Base-by-base conservation (phyloP, 164 flowering plant species). In the Vitis riparia region DNA sequence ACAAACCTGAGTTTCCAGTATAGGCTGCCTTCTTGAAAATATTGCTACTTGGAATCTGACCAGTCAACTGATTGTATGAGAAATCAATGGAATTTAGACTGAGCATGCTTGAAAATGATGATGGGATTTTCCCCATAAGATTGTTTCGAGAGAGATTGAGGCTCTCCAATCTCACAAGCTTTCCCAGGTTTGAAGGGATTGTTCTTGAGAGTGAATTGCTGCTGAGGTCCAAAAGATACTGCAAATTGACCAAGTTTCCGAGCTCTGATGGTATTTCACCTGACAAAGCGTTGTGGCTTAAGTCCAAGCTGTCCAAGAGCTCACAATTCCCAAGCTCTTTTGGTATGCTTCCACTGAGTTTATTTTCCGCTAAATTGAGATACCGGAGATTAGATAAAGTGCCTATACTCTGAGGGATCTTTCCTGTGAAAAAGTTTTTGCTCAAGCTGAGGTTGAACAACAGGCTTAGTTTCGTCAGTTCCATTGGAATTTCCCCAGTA, bases 121-220 rank as follows among this genome's bases (percentile, higher is more conserved):
- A 23, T 8, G 89, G 89, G 53, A 89, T 86, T 47, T 17, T 27
- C 3, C 91, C 93, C 0, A 86, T 75, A 32, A 89, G 78, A 53
- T 76, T 51, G 77, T 87, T 89, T 63, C 76, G 77, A 5, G 93
- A 87, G 44, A 87, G 70, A 71, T 89, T 81, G 23, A 89, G 79
- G 23, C 14, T 66, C 64, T 82, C 82, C 60, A 87, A 68, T 5
- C 60, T n/a, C 1, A 47, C 53, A 15, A 91, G 80, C 75, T 76
- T 80, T 2, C 32, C 75, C 2, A 91, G 62, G 62, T 63, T 67
- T 15, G 53, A 48, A 13, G 93, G 92, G 2, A 91, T 83, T 13
- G 61, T 1, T 55, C 93, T 91, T 2, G 84, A 72, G 9, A 91
- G 75, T 1, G 68, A 74, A 71, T 91, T 91, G 71, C 78, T 66